Evolutionary conservation across 495 filamentous ascomycete genomes (phyloP).

Genomic region (Xylaria telfairii): DNA sequence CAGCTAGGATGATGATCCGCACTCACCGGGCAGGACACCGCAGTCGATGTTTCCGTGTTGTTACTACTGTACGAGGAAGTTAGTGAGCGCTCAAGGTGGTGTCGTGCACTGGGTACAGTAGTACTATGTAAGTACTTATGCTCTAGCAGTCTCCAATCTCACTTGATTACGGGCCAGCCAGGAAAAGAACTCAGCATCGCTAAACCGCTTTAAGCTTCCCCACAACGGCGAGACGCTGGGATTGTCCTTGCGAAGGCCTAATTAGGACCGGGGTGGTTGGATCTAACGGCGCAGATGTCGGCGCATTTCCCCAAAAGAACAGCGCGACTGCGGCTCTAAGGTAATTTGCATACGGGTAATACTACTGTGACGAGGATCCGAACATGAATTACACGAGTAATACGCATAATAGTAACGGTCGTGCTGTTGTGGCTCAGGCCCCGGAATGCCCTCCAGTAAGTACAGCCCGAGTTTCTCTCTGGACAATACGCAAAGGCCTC

Average conservation of each 20-base stretch:
- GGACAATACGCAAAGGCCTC: neutral
- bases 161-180: neutral
- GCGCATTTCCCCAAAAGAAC: conserved; percentile 16
- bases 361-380: conserved; percentile 13
- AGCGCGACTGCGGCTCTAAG: conserved; percentile 12
- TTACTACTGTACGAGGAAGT: neutral
- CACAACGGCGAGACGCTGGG: conserved; percentile 6
- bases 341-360: neutral
- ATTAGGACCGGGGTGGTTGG: conserved; percentile 11
- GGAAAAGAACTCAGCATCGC: conserved; percentile 13
- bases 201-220: conserved; percentile 12
- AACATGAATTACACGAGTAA: neutral
- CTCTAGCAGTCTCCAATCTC: conserved; percentile 22
- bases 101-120: neutral
- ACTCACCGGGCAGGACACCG: conserved; percentile 16
- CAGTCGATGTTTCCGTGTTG: neutral
- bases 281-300: conserved; percentile 20
- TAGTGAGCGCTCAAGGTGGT: neutral
- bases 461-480: too few species aligned
- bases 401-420: neutral
- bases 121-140: neutral
- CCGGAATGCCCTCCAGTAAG: neutral
- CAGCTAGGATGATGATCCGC: conserved; percentile 22
- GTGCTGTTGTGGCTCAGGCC: neutral
- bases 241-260: neutral